A percentile compares a stretch with the other conserved stretches of the same genome.
Conservation (phyloP, 108 stramenopile species). For the Fistulifera solaris region DNA sequence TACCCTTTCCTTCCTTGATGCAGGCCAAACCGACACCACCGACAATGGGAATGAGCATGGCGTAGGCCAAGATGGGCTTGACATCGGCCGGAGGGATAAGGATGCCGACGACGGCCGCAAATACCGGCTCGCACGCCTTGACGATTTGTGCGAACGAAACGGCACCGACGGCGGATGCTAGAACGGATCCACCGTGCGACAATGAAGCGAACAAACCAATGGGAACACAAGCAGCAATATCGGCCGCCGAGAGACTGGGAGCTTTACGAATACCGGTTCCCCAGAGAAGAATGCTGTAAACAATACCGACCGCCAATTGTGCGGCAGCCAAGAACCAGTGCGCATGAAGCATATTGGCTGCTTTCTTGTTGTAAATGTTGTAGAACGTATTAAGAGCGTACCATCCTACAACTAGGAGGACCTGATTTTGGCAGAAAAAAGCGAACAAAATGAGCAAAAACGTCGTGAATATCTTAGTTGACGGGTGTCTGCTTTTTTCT, state of each 20-base stretch:
- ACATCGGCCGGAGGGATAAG: slow-evolving; percentile 74
- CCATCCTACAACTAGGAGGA: slow-evolving; percentile 66
- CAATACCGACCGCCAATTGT: slow-evolving; percentile 64
- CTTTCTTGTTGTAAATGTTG: slow-evolving; percentile 87
- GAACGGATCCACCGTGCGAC: slow-evolving; percentile 69
- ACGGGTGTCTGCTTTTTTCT: not conserved
- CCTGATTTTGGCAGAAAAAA: slow-evolving; percentile 18
- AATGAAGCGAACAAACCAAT: slow-evolving; percentile 72
- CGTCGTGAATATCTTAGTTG: not conserved
- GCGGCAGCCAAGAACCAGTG: slow-evolving; percentile 81
- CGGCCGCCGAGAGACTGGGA: slow-evolving; percentile 56
- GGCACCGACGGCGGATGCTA: slow-evolving; percentile 88
- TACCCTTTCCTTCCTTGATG: slow-evolving; percentile 84
- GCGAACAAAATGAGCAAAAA: not conserved
- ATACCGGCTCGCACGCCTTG: slow-evolving; percentile 94
- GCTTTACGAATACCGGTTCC: slow-evolving; percentile 64
- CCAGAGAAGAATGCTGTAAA: slow-evolving; percentile 64
- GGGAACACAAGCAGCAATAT: slow-evolving; percentile 67
- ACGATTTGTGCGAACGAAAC: slow-evolving; percentile 95
- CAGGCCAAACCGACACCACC: slow-evolving; percentile 88
- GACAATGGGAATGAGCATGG: slow-evolving; percentile 87
- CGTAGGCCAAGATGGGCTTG: slow-evolving; percentile 71
- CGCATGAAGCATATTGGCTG: slow-evolving; percentile 78
- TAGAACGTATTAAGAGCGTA: slow-evolving; percentile 83
- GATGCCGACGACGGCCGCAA: slow-evolving; percentile 84